A percentile compares a stretch with the other conserved stretches of the same genome.
phyloP scores from a whole-genome alignment of 2,329 filamentous ascomycete genomes.

The Fusarium acutatum region DNA sequence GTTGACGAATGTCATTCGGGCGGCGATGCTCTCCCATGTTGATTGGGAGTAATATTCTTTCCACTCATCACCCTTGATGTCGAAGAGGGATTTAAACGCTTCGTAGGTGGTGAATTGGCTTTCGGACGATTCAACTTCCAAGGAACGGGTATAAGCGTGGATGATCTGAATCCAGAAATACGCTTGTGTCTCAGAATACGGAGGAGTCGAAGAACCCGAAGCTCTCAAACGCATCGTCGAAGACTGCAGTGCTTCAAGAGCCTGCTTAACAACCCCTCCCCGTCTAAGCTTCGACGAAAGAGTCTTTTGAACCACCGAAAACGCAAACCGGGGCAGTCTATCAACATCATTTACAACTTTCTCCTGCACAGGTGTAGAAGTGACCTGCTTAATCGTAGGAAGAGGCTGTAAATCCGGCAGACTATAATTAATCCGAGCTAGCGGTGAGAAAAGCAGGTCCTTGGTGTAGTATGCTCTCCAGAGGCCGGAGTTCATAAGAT shows the following conservation, averaged over 20 bases:
- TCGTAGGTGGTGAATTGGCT: conserved; percentile 14
- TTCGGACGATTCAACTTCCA: not conserved
- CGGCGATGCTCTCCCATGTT: conserved; percentile 40
- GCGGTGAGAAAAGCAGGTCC: conserved; percentile 42
- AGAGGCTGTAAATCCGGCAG: conserved; percentile 45
- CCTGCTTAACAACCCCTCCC: conserved; percentile 41
- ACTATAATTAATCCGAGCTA: conserved; percentile 42
- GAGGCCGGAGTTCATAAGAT: conserved; percentile 43
- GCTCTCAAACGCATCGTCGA: conserved; percentile 39
- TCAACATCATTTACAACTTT: conserved; percentile 2
- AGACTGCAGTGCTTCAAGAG: conserved; percentile 33
- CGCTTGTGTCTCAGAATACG: conserved; percentile 46
- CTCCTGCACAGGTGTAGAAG: not conserved
- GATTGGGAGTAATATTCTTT: conserved; percentile 36
- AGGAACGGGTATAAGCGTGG: conserved; percentile 29
- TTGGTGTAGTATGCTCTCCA: conserved; percentile 48
- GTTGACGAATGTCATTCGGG: conserved; percentile 39
- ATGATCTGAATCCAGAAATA: conserved; percentile 46
- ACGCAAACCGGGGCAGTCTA: conserved; percentile 42
- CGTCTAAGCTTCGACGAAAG: conserved; percentile 28
- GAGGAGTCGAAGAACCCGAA: conserved; percentile 12
- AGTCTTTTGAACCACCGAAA: conserved; percentile 42
- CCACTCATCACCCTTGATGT: conserved; percentile 40
- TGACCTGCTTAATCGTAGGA: conserved; percentile 20
- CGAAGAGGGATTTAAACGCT: conserved; percentile 37